These are phyloP conservation scores for Diospyros lotus DNA, from an alignment of 148 eudicot genomes.

Conservation along the genomic window DNA sequence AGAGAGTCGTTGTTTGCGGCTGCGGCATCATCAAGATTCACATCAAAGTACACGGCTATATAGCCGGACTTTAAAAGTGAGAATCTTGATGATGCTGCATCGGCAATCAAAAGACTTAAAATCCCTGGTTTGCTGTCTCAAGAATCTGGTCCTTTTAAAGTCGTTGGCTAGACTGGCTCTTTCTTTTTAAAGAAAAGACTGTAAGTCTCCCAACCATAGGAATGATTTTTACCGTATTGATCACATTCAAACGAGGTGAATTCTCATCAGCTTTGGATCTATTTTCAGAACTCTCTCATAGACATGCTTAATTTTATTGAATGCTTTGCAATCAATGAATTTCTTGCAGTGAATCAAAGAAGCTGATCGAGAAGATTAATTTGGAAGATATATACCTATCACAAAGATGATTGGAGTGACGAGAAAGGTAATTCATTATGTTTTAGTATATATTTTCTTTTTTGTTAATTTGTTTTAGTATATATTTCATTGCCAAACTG, in stretches of 20 bases:
- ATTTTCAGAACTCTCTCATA: background rate
- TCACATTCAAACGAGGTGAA: background rate
- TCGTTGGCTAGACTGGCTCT: too few species aligned
- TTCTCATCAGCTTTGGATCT: background rate
- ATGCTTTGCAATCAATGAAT: background rate
- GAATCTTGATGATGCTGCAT: constrained; percentile 24
- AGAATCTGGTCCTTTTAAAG: too few species aligned
- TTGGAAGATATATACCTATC: background rate
- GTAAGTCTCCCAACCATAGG: too few species aligned
- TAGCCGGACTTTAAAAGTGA: background rate
- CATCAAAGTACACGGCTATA: background rate
- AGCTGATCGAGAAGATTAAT: too few species aligned
- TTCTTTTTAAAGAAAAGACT: too few species aligned
- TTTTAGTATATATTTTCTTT: background rate
- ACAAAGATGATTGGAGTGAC: background rate
- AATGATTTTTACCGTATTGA: too few species aligned
- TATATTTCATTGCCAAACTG: too few species aligned
- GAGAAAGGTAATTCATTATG: background rate
- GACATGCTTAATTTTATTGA: background rate
- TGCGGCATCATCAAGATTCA: constrained; percentile 20
- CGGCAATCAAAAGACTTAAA: background rate
- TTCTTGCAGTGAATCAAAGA: too few species aligned
- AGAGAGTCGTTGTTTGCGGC: constrained; percentile 10
- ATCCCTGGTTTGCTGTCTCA: too few species aligned
- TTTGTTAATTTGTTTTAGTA: background rate